Evolutionary conservation across 441 rosid genomes (phyloP), one percentile per base, ranked within the genome.

Genomic region (Arabidopsis hybrid): DNA sequence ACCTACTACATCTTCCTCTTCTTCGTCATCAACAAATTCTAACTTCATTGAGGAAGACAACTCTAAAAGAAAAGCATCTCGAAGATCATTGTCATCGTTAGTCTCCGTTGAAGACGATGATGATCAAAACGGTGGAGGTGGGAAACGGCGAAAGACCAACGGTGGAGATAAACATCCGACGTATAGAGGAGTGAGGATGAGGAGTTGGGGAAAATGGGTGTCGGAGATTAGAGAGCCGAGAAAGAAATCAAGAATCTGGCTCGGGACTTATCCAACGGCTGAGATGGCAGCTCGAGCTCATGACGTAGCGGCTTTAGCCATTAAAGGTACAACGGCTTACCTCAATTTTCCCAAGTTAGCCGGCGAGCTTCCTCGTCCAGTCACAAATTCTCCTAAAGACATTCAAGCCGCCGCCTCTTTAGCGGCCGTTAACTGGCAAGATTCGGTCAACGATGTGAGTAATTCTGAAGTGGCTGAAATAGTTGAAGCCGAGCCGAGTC

Each of bases 221-320:
- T 88, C 89, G 0, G 92, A 88, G 75, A 88, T 88, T 18, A 76
- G 92, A 34, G 85, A 88, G 64, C 89, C 92, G 0, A 83, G 65
- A 82, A 88, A 88, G 73, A 88, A 88, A 72, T 88, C 92, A 4
- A 84, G 92, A 68, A 88, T 88, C n/a, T 88, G 92, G 92, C 78
- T 88, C 2, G 92, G 92, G 2, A 88, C 89, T 16, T 88, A 75
- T 76, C 78, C 81, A 45, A 86, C 92, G 12, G 81, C 92, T 18
- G 89, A 86, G 83, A 88, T 88, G 92, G 92, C 92, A 0, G 92
- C 92, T 67, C 82, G 90, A 76, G 92, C 92, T 31, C 92, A 88
- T 31, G 92, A 88, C 49, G 92, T 86, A 1, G 92, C 92, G 0
- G 87, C 92, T 67, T 77, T 88, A 32, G 65, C 90, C 2, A 85